Evolutionary conservation across 2,329 filamentous ascomycete species (phyloP), one percentile per base, ranked within the genome.

Genomic region (Cadophora malorum): DNA sequence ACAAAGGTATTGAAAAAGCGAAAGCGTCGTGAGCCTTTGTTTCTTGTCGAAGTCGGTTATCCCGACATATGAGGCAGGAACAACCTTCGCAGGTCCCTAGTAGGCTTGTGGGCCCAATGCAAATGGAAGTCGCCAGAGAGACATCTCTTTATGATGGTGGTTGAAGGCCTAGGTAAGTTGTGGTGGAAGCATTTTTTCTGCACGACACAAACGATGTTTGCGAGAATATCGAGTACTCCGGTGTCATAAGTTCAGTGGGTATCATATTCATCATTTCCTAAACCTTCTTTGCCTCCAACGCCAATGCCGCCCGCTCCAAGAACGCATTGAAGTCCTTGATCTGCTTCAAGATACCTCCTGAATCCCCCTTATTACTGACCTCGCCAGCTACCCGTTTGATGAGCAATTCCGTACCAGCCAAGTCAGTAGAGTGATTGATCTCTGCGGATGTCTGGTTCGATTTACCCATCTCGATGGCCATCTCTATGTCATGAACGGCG

Each of bases 261-360:
- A 70, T 70, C 64, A 69, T 53, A 70, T 64, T 35, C 31, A n/a
- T 60, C 33, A 45, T 7, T 19, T 23, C 50, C 45, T 70, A 72
- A 64, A 59, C 23, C 53, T 69, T 73, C 64, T 66, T 73, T 9
- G 67, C 67, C 76, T 90, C 88, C 53, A 91, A 79, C 38, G 83
- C 85, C 35, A 81, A 77, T 2, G 87, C 88, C 6, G 86, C 83
- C 25, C 88, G 82, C 76, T 90, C 88, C 60, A 91, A 79, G 70
- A 90, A 88, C 38, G 82, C 83, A 71, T 90, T 91, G 73, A 90
- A 90, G 59, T 87, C 84, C 68, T 79, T 83, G 65, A 90, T 83
- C 74, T 87, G 84, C 67, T 81, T 82, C 70, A 90, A 79, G 4
- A 84, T 78, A 2, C 86, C 86, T 25, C 86, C 86, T 0, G 81